These are phyloP conservation scores for Mycena crocata DNA, from an alignment of 768 basidiomycete genomes.

Conservation along the genomic window DNA sequence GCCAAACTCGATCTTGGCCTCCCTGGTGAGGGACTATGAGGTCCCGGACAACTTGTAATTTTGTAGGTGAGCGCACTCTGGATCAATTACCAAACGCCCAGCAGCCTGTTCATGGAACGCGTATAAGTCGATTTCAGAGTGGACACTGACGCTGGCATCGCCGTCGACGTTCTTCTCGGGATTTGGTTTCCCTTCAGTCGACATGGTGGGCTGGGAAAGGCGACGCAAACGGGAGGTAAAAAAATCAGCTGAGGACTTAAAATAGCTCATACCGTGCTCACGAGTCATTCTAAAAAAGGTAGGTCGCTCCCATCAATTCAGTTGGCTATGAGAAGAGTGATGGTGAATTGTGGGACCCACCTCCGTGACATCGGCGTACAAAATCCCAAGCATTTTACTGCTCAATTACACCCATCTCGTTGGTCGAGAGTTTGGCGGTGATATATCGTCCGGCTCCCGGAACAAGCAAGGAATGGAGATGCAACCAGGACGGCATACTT, in stretches of 20 bases:
- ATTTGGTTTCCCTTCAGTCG: constrained; percentile 20
- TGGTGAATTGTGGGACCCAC: too few relatives aligned
- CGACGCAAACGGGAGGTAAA: background rate
- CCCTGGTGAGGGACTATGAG: constrained; percentile 51
- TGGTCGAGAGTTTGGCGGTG: too few relatives aligned
- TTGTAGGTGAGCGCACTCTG: constrained; percentile 51
- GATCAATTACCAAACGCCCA: constrained; percentile 69
- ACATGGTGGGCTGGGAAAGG: constrained; percentile 20
- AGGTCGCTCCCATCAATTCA: background rate
- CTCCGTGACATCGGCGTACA: too few relatives aligned
- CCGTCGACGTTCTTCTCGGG: constrained; percentile 12
- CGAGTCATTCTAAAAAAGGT: constrained; percentile 8
- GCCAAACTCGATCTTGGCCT: constrained; percentile 68
- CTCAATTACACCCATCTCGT: too few relatives aligned
- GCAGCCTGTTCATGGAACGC: constrained; percentile 64
- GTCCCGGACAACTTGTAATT: too few relatives aligned
- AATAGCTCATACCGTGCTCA: background rate
- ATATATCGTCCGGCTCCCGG: too few relatives aligned
- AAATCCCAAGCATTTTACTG: too few relatives aligned
- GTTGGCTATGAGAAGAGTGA: too few relatives aligned
- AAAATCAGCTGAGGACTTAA: background rate
- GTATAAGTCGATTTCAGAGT: constrained; percentile 42
- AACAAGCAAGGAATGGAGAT: too few relatives aligned
- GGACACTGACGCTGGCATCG: constrained; percentile 29
- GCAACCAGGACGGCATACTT: too few relatives aligned